phyloP scores from a whole-genome alignment of 805 yeast genomes.

The Metschnikowia santaceciliae region DNA sequence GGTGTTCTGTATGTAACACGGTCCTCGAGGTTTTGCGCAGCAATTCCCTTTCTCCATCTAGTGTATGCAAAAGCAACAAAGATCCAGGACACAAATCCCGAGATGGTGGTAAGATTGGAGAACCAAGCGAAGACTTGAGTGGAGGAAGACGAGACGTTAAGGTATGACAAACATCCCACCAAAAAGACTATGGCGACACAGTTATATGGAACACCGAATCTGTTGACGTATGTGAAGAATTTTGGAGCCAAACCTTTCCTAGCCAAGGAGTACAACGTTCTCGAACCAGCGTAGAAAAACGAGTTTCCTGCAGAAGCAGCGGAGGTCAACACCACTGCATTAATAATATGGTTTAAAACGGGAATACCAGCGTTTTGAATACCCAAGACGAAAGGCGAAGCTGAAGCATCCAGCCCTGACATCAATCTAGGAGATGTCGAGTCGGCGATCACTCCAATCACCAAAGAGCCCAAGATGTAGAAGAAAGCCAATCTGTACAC shows the following conservation, averaged over 20 bases:
- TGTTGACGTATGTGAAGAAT: constrained; percentile 25
- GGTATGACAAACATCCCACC: constrained; percentile 46
- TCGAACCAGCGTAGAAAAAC: constrained; percentile 18
- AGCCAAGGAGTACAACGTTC: constrained; percentile 18
- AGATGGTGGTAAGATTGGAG: constrained; percentile 59
- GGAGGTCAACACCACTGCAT: constrained; percentile 67
- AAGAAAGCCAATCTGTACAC: constrained; percentile 47
- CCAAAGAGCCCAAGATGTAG: constrained; percentile 37
- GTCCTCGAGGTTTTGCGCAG: constrained; percentile 47
- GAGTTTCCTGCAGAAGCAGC: constrained; percentile 40
- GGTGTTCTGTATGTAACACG: constrained; percentile 56
- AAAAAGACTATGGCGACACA: constrained; percentile 29
- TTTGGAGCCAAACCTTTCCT: constrained; percentile 18
- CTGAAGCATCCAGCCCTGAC: constrained; percentile 47
- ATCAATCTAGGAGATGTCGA: constrained; percentile 24
- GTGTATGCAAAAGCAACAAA: constrained; percentile 49
- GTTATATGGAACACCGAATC: constrained; percentile 42
- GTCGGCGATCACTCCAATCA: constrained; percentile 37
- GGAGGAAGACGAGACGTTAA: constrained; percentile 52
- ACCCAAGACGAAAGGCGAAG: constrained; percentile 78
- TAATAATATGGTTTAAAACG: constrained; percentile 71
- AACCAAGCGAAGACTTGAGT: constrained; percentile 60
- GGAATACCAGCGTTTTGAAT: constrained; percentile 65
- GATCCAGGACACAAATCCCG: constrained; percentile 66
- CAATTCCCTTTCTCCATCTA: constrained; percentile 63